Evolutionary conservation across 2,329 filamentous ascomycete genomes (phyloP).

Genomic region (Xylariomycetidae sp.): DNA sequence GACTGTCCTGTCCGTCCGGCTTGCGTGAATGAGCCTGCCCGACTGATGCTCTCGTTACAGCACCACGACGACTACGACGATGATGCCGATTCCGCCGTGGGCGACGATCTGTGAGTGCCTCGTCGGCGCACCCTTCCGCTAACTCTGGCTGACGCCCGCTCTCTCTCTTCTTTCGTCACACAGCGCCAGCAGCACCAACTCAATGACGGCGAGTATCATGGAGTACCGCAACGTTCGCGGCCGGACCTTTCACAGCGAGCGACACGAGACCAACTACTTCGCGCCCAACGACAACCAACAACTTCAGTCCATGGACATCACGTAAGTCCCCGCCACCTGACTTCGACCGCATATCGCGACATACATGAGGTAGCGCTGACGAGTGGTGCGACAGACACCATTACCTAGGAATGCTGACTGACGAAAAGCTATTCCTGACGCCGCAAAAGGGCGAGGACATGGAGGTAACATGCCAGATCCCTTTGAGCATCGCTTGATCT

Average conservation of each 20-base stretch:
- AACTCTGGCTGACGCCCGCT: background rate
- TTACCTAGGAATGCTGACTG: constrained; percentile 24
- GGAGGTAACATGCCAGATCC: constrained; percentile 6
- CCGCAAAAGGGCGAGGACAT: constrained; percentile 26
- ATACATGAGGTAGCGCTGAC: background rate
- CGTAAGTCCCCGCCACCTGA: constrained; percentile 7
- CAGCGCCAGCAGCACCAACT: constrained; percentile 16
- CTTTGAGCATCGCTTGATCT: background rate
- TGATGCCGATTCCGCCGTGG: constrained; percentile 12
- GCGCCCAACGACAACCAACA: constrained; percentile 17
- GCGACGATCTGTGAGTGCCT: constrained; percentile 9
- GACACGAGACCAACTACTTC: constrained; percentile 13
- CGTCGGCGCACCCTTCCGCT: constrained; percentile 1
- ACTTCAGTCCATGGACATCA: constrained; percentile 18
- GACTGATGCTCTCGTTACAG: too few relatives aligned
- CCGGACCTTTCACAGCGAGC: constrained; percentile 16
- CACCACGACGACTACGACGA: too few relatives aligned
- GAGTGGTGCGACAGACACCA: constrained; percentile 10
- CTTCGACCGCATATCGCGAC: background rate
- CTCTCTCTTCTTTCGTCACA: background rate
- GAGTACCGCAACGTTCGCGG: constrained; percentile 18
- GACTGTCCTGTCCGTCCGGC: too few relatives aligned
- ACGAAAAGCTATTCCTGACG: constrained; percentile 31
- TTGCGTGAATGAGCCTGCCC: too few relatives aligned
- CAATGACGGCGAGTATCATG: constrained; percentile 14